Conservation (phyloP, 331 rosid species). For the Malus hybrid region DNA sequence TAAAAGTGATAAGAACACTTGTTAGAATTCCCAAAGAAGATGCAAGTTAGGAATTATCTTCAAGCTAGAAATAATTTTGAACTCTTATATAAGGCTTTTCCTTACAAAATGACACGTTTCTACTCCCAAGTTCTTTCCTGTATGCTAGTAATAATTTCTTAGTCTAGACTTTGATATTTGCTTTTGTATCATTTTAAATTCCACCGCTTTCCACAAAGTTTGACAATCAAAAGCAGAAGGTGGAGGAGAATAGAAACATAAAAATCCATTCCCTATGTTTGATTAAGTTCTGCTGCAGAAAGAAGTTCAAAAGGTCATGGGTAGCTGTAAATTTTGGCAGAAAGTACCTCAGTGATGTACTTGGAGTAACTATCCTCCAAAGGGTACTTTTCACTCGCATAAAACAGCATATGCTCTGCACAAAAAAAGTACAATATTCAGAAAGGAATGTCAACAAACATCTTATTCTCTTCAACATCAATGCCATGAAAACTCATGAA, state of each 20-base stretch:
- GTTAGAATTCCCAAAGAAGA: background rate
- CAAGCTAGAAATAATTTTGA: background rate
- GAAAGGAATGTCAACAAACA: background rate
- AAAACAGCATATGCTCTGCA: conserved; percentile 97
- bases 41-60: background rate
- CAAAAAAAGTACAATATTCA: background rate
- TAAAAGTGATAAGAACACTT: background rate
- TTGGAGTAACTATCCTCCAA: conserved; percentile 82
- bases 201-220: background rate
- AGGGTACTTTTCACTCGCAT: conserved; percentile 91
- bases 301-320: background rate
- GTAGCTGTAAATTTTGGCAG: background rate
- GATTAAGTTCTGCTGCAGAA: background rate
- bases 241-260: background rate
- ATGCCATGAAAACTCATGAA: background rate
- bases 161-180: background rate
- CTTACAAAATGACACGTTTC: background rate
- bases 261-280: background rate
- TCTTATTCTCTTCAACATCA: background rate
- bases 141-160: background rate
- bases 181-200: background rate
- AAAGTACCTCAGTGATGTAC: conserved; percentile 74
- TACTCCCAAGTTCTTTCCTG: background rate
- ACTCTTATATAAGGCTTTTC: too few relatives aligned
- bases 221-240: background rate